These are phyloP conservation scores for Chrysoporthe deuterocubensis DNA, from an alignment of 2,329 filamentous ascomycete species.

Conservation along the genomic window DNA sequence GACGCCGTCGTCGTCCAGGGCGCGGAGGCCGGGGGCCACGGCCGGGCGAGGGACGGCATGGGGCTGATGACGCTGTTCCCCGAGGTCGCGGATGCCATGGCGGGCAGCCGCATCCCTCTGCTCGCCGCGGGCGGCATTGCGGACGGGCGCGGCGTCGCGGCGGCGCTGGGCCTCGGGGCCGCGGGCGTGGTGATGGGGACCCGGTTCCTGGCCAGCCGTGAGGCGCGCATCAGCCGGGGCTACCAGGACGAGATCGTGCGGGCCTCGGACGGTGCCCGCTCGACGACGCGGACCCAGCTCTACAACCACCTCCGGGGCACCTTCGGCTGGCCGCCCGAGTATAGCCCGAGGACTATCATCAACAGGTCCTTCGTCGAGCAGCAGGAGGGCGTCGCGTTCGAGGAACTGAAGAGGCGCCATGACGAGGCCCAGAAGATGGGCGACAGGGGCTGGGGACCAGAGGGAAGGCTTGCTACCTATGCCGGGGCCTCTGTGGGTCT, in stretches of 20 bases:
- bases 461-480: conserved; percentile 55
- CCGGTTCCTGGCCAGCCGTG: conserved; percentile 58
- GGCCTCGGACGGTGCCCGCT: conserved; percentile 44
- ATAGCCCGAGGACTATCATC: conserved; percentile 44
- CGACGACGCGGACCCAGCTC: conserved; percentile 47
- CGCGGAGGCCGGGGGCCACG: conserved; percentile 58
- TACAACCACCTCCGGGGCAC: conserved; percentile 51
- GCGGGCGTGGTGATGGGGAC: conserved; percentile 65
- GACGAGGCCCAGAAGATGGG: conserved; percentile 45
- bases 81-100: conserved; percentile 50
- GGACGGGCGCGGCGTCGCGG: conserved; percentile 55
- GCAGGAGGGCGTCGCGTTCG: conserved; percentile 44
- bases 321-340: conserved; percentile 47
- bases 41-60: conserved; percentile 47
- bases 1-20: conserved; percentile 59
- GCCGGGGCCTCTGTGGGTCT: conserved; percentile 52
- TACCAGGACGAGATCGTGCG: conserved; percentile 49
- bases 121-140: conserved; percentile 58
- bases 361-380: conserved; percentile 45
- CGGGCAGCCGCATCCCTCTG: conserved; percentile 43
- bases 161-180: conserved; percentile 55
- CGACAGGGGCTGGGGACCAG: conserved; percentile 51
- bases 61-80: conserved; percentile 54
- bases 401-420: conserved; percentile 48
- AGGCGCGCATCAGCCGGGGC: conserved; percentile 45